Evolutionary conservation across 148 eudicot genomes (phyloP).

Genomic region (Oxyria digyna): DNA sequence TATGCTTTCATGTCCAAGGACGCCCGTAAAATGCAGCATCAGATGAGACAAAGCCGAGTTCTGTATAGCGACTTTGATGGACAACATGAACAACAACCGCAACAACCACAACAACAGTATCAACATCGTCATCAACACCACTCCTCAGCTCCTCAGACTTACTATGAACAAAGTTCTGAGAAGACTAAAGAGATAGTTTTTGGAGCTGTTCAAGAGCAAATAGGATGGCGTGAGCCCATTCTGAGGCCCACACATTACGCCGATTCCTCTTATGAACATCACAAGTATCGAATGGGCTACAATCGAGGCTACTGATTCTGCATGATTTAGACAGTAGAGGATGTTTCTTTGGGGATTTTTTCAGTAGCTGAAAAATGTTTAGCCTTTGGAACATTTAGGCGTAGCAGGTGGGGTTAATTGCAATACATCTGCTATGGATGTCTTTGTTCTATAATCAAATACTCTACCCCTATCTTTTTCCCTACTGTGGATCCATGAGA

Average conservation of each 20-base stretch:
- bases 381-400: too few species aligned
- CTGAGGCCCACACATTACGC: slow-evolving; percentile 63
- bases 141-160: slow-evolving; percentile 54
- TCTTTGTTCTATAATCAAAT: too few species aligned
- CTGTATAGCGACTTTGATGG: too few species aligned
- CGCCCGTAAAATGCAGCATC: slow-evolving; percentile 67
- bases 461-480: too few species aligned
- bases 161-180: slow-evolving; percentile 69
- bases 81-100: too few species aligned
- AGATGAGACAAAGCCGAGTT: slow-evolving; percentile 54
- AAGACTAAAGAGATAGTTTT: slow-evolving; percentile 67
- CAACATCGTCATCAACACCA: slow-evolving; percentile 56
- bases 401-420: too few species aligned
- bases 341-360: too few species aligned
- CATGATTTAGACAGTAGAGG: too few species aligned
- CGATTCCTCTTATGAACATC: slow-evolving; percentile 20
- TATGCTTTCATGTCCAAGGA: slow-evolving; percentile 90
- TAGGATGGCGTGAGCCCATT: slow-evolving; percentile 24
- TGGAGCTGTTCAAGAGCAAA: slow-evolving; percentile 83
- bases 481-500: too few species aligned
- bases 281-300: slow-evolving; percentile 23
- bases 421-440: too few species aligned
- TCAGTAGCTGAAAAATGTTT: too few species aligned
- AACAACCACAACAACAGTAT: slow-evolving; percentile 34
- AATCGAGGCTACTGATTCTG: slow-evolving; percentile 14